Evolutionary conservation across 768 basidiomycete genomes (phyloP), one percentile per base, ranked within the genome.

Genomic region (Termitomyces eurrhizus): DNA sequence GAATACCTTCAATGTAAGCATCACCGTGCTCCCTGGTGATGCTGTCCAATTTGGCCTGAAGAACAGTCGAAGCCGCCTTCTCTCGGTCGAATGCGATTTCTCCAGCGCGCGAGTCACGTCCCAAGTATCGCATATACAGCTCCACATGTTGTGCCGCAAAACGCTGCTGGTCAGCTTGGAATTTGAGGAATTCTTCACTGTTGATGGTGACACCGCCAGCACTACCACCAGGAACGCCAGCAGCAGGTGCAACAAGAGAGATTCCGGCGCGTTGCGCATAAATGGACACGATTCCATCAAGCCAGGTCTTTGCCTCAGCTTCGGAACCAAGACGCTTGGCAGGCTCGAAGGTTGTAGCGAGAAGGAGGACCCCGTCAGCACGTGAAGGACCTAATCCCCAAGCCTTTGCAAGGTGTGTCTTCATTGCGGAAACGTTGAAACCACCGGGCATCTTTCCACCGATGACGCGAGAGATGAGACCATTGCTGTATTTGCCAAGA

Each of bases 401-500:
- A 32, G 84, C 84, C 81, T 98, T 98, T 41, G 87, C 83, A 33
- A 99, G 82, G 72, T 99, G 83, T 0, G 84, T 76, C 75, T 97
- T 95, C 73, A 95, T 94, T 12, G 92, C 84, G 7, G 95, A 92
- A 21, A 89, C 80, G 66, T 97, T 97, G 85, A 99, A 99, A 39
- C 96, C 96, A 72, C 97, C 97, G 36, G 97, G 97, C 93, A 99
- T 96, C 78, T 99, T 99, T 51, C 88, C 87, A 60, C 95, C 93
- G 55, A 98, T 82, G 70, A 98, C 82, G 59, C 97, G 92, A 33
- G 95, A 93, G 55, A 98, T 81, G 46, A 99, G 82, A 24, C 94
- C 89, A 49, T 84, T 89, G 13, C 92, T 92, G 77, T 98, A 94
- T 74, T 98, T 99, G 69, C 97, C 97, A 32, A 96, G 85, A 5